Percentiles rank a stretch among this genome's conserved stretches.
Evolutionary conservation across 2,329 filamentous ascomycete species (phyloP).

Genomic region (Xylariales sp.): DNA sequence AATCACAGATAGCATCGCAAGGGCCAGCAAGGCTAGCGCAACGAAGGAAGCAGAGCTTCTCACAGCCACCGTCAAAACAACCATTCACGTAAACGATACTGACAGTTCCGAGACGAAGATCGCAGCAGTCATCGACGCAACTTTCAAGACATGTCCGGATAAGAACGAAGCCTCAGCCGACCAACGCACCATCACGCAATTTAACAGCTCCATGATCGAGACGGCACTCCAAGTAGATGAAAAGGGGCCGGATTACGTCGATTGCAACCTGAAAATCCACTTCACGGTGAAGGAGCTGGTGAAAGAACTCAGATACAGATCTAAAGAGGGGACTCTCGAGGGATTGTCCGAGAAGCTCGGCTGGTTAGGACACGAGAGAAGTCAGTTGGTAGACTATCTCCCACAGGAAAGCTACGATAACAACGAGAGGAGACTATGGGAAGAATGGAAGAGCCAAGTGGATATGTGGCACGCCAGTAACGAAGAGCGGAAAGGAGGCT

Average conservation of each 20-base stretch:
- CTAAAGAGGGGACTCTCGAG: slow-evolving; percentile 19
- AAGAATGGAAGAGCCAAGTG: slow-evolving; percentile 25
- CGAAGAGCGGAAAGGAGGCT: slow-evolving; percentile 14
- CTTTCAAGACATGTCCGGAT: neutral
- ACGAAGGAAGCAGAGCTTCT: neutral
- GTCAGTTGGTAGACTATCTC: slow-evolving; percentile 15
- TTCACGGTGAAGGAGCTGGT: slow-evolving; percentile 20
- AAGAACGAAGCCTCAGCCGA: neutral
- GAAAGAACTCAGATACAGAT: slow-evolving; percentile 17
- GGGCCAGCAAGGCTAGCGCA: neutral
- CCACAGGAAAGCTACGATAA: slow-evolving; percentile 22
- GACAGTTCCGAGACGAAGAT: slow-evolving; percentile 8
- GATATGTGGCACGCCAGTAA: slow-evolving; percentile 24
- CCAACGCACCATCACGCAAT: neutral
- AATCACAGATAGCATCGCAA: slow-evolving; percentile 23
- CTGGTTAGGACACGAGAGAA: slow-evolving; percentile 22
- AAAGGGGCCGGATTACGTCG: neutral
- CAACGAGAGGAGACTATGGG: slow-evolving; percentile 23
- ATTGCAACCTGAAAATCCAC: slow-evolving; percentile 19
- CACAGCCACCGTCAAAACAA: slow-evolving; percentile 20
- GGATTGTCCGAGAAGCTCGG: slow-evolving; percentile 17
- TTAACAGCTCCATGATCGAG: neutral
- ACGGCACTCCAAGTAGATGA: neutral
- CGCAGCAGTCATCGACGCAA: slow-evolving; percentile 19
- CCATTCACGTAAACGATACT: slow-evolving; percentile 7